Conservation (phyloP, 768 basidiomycete species). For the Baorangia bicolor region DNA sequence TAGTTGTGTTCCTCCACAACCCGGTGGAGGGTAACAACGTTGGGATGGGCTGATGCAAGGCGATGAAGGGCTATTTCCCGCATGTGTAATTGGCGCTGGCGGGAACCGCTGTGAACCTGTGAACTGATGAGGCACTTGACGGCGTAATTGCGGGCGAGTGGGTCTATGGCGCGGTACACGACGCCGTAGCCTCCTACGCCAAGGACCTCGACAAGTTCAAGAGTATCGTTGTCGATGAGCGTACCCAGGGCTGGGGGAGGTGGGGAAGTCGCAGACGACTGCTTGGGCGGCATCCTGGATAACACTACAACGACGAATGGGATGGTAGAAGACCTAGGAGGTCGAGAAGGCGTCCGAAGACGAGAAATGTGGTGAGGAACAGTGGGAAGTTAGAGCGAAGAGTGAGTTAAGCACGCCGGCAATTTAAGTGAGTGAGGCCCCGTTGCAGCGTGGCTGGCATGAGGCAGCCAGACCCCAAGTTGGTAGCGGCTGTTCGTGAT, state of each 20-base stretch:
- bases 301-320: conserved; percentile 16
- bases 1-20: conserved; percentile 79
- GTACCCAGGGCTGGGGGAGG: conserved; percentile 62
- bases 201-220: conserved; percentile 83
- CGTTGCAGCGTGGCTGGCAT: conserved; percentile 37
- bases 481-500: conserved; percentile 33
- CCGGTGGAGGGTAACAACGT: conserved; percentile 86
- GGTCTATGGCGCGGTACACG: conserved; percentile 83
- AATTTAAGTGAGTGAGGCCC: conserved; percentile 34
- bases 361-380: conserved; percentile 19
- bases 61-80: conserved; percentile 86
- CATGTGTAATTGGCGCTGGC: conserved; percentile 75
- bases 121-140: conserved; percentile 86
- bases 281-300: conserved; percentile 33
- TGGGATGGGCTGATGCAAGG: conserved; percentile 69
- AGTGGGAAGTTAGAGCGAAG: conserved; percentile 29
- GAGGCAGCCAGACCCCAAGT: conserved; percentile 34
- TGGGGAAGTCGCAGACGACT: conserved; percentile 40
- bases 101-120: conserved; percentile 40
- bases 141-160: conserved; percentile 62
- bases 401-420: conserved; percentile 19
- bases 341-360: conserved; percentile 26
- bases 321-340: conserved; percentile 20
- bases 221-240: conserved; percentile 75
- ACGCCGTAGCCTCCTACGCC: conserved; percentile 95